These are phyloP conservation scores for Dryas alaskensis DNA, from an alignment of 306 rosid species.

Conservation along the genomic window DNA sequence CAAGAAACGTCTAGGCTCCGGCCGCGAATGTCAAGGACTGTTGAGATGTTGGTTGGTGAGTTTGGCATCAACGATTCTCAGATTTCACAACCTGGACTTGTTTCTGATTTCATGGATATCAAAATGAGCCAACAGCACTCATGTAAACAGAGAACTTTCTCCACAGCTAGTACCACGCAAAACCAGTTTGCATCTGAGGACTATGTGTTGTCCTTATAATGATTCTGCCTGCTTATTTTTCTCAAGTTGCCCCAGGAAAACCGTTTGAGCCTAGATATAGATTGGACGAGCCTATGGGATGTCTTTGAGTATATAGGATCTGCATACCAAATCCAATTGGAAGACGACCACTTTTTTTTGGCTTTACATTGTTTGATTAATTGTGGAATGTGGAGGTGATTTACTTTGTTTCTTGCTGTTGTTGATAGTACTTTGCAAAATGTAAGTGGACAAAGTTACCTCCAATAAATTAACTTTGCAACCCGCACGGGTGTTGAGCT, in stretches of 20 bases:
- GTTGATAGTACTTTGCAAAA: not conserved
- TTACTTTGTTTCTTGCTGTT: slow-evolving; percentile 10
- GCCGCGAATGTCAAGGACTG: slow-evolving; percentile 60
- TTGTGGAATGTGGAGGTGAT: not conserved
- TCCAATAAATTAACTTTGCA: not conserved
- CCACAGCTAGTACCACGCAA: slow-evolving; percentile 30
- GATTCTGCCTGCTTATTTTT: not conserved
- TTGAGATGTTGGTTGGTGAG: slow-evolving; percentile 42
- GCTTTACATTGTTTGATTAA: slow-evolving; percentile 5
- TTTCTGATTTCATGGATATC: slow-evolving; percentile 68
- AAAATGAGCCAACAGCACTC: slow-evolving; percentile 39
- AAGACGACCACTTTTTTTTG: not conserved
- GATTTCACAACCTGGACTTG: slow-evolving; percentile 70
- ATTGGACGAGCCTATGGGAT: not conserved
- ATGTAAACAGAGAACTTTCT: slow-evolving; percentile 31
- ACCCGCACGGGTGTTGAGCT: not conserved
- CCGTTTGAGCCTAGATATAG: not conserved
- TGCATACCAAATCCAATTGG: not conserved
- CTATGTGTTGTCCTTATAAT: not conserved
- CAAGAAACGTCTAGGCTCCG: slow-evolving; percentile 65
- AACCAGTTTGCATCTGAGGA: slow-evolving; percentile 21
- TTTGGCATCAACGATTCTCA: slow-evolving; percentile 28
- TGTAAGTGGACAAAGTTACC: slow-evolving; percentile 4
- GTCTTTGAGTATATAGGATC: not conserved
- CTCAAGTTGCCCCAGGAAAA: slow-evolving; percentile 8